phyloP scores from a whole-genome alignment of 2,329 filamentous ascomycete species.

The Phialocephala sp. region DNA sequence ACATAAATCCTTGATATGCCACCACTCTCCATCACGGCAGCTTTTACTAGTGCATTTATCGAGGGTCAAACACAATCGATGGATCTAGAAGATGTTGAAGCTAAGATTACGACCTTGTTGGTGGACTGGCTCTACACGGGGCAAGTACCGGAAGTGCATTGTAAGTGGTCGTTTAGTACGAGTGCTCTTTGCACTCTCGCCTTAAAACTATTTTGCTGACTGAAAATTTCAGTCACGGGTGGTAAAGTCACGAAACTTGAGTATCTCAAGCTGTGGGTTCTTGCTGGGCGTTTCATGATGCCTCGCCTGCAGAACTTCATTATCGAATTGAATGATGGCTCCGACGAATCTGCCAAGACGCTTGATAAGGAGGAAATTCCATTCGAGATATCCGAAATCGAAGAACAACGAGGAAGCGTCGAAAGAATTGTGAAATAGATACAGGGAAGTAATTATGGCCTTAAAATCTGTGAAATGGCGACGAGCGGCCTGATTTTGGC shows the following conservation, averaged over 20 bases:
- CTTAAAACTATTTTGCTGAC: neutral
- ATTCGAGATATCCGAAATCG: no score
- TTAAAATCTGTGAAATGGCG: no score
- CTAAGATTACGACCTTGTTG: slow-evolving; percentile 10
- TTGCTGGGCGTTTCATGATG: neutral
- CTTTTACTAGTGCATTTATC: slow-evolving; percentile 17
- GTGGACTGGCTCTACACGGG: slow-evolving; percentile 27
- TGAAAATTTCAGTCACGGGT: neutral
- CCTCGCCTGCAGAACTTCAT: neutral
- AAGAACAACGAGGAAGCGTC: no score
- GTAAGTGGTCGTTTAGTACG: neutral
- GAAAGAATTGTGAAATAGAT: no score
- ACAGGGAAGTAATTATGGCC: no score
- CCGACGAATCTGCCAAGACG: no score
- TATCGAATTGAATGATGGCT: neutral
- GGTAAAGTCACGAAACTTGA: neutral
- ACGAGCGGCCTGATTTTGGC: no score
- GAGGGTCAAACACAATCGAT: slow-evolving; percentile 19
- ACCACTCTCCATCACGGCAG: slow-evolving; percentile 24
- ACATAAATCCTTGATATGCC: slow-evolving; percentile 23
- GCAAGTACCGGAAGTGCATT: neutral
- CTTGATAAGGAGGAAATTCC: no score
- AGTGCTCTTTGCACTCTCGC: no score
- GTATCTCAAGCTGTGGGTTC: neutral
- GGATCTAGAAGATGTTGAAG: slow-evolving; percentile 15